phyloP scores from a whole-genome alignment of 2,329 filamentous ascomycete genomes.

The Onygenales sp. region DNA sequence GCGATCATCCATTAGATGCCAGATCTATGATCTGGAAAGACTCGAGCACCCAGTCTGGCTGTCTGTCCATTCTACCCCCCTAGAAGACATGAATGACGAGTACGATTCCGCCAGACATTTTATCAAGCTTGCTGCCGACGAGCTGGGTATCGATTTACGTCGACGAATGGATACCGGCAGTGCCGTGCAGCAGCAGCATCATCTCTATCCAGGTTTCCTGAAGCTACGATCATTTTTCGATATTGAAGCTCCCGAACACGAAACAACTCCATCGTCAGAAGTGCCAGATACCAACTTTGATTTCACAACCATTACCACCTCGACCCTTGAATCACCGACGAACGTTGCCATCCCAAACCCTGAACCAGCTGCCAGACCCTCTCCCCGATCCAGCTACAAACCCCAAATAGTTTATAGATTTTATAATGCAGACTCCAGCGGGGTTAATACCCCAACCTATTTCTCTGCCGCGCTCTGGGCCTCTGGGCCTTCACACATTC shows the following conservation, averaged over 20 bases:
- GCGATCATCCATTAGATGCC: slow-evolving; percentile 8
- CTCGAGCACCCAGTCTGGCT: slow-evolving; percentile 14
- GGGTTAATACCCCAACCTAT: slow-evolving; percentile 17
- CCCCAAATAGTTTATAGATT: slow-evolving; percentile 26
- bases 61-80: slow-evolving; percentile 14
- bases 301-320: background rate
- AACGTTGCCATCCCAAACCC: too few species aligned
- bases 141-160: background rate
- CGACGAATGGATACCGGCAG: too few species aligned
- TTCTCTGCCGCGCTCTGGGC: slow-evolving; percentile 22
- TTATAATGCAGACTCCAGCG: slow-evolving; percentile 21
- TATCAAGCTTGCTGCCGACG: background rate
- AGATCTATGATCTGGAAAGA: slow-evolving; percentile 16
- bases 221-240: background rate
- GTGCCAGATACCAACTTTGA: background rate
- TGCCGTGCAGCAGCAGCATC: background rate
- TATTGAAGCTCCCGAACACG: background rate
- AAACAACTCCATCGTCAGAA: too few species aligned
- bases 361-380: too few species aligned
- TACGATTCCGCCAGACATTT: background rate
- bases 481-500: slow-evolving; percentile 4
- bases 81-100: background rate
- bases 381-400: background rate
- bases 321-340: too few species aligned
- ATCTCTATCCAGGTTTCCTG: background rate